Evolutionary conservation across 2,329 filamentous ascomycete genomes (phyloP), one percentile per base, ranked within the genome.

Genomic region (Xylariaceae sp.): DNA sequence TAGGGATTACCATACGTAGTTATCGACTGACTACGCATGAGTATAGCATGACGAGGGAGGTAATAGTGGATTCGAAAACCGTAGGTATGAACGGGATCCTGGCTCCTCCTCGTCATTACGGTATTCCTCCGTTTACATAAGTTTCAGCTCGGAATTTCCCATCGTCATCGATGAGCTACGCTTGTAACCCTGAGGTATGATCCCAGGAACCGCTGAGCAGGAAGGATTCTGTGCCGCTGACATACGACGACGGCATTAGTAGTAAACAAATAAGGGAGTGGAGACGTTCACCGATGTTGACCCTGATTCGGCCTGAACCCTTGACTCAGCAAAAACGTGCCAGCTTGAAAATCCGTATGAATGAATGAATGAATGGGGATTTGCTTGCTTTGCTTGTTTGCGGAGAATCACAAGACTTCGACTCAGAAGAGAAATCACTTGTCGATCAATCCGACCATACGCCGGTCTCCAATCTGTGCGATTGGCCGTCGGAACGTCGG

Each of bases 401-500:
- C 41, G 41, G 50, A 35, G 9, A 58, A 11, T 15, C 18, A 45
- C 34, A 51, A 9, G 45, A 51, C 17, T 13, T 30, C 13, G 53
- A 13, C 11, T 30, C 15, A n/a, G 39, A 51, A 39, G 45, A 51
- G 4, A 47, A 48, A 55, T 13, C 51, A 4, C 34, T 49, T 51
- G 47, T 35, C 17, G 41, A 50, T 17, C 13, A 48, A 13, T 51
- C 41, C 23, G 57, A 48, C 54, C 39, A 49, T n/a, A 49, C 30
- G 50, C 39, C 54, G 23, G 23, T 48, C 50, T 49, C 51, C 52
- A 18, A 57, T 13, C 37, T 59, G 37, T 56, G 53, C 53, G 52
- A 47, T 50, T 57, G 51, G 49, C 23, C 44, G 17, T 55, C 15
- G 48, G 57, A 48, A 56, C 54, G 51, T 56, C 47, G 56, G 56